A percentile compares a stretch with the other conserved stretches of the same genome.
Conservation (phyloP, 108 stramenopile genomes). For the Tribonema minus region DNA sequence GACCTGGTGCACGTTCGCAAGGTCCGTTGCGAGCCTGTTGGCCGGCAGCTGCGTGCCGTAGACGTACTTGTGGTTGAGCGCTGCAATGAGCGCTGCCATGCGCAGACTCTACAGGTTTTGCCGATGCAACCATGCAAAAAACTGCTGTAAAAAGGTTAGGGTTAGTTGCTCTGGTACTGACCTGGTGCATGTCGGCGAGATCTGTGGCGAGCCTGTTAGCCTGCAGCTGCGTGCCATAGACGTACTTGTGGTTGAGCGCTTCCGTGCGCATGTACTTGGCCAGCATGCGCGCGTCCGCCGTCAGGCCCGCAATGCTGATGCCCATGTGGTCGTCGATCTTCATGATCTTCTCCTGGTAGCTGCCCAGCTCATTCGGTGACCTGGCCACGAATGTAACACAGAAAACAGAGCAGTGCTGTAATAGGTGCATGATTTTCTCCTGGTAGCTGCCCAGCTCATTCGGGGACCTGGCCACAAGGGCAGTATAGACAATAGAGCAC, state of each 20-base stretch:
- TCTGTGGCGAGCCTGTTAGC: slow-evolving; percentile 82
- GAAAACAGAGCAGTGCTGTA: too few relatives aligned
- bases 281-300: slow-evolving; percentile 89
- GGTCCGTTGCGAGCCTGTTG: slow-evolving; percentile 77
- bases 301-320: slow-evolving; percentile 92
- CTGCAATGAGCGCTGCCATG: too few relatives aligned
- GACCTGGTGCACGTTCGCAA: slow-evolving; percentile 98
- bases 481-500: too few relatives aligned
- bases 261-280: slow-evolving; percentile 96
- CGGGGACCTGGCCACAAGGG: too few relatives aligned
- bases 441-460: slow-evolving; percentile 90
- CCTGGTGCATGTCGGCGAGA: slow-evolving; percentile 94
- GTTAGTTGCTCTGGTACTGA: too few relatives aligned
- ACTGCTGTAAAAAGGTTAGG: too few relatives aligned
- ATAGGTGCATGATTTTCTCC: slow-evolving; percentile 92
- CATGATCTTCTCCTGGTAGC: slow-evolving; percentile 92
- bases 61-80: too few relatives aligned
- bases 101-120: too few relatives aligned
- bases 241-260: slow-evolving; percentile 83
- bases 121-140: too few relatives aligned
- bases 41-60: slow-evolving; percentile 85
- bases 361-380: slow-evolving; percentile 84
- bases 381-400: too few relatives aligned
- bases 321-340: slow-evolving; percentile 96
- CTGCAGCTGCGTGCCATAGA: slow-evolving; percentile 85